Evolutionary conservation across 345 rosid species (phyloP), one percentile per base, ranked within the genome.

Genomic region (Turritis glabra): DNA sequence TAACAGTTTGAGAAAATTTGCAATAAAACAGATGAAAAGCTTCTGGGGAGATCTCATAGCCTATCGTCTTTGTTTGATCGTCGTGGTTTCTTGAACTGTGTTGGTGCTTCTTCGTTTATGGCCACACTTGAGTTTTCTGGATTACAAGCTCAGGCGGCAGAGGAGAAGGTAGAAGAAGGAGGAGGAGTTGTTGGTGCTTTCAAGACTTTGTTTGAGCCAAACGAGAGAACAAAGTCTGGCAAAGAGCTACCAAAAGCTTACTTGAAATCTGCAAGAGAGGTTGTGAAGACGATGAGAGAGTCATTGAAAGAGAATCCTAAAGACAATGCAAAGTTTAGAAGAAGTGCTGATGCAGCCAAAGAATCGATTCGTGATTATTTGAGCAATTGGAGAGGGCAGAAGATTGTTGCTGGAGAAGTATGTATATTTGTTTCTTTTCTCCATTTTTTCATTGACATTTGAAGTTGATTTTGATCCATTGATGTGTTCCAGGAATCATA

Each of bases 301-400:
- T 95, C 97, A 3, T 40, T 90, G 23, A 77, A 95, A 77, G 99
- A 92, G 76, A 84, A 95, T 56, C 85, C 93, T 13, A 85, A 82
- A 67, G 96, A 91, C 69, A 76, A 41, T 19, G 85, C 84, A 2
- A 86, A 90, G 70, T 91, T 95, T 56, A 84, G 97, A 51, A 76
- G 97, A 69, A 90, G 82, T 27, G 98, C 96, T 12, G 98, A 90
- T 83, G 86, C 99, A 0, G 99, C 97, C 4, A 91, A 91, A 77
- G 97, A 86, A 76, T 91, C 97, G 0, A 95, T 91, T 65, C 84
- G 91, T 69, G 91, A 91, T 7, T 91, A 90, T 70, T 73, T 95
- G 80, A 78, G 88, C 47, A 86, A 76, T 63, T 95, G 99, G 98
- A 86, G 81, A 78, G 98, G 97, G 19, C 90, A 85, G 55, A 69